phyloP scores from a whole-genome alignment of 192 early-diverging fungal species.

The Gigaspora rosea region DNA sequence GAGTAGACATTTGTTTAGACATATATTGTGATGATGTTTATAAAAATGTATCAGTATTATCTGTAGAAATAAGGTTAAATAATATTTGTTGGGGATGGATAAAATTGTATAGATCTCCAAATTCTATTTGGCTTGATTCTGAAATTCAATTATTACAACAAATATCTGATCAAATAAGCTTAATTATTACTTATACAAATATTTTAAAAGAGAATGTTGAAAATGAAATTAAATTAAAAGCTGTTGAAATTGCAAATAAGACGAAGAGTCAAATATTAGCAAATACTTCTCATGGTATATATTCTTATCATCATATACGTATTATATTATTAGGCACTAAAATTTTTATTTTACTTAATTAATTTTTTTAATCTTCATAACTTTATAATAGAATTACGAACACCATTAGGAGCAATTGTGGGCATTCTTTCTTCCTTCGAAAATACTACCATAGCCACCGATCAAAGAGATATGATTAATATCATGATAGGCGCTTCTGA shows the following conservation, averaged over 20 bases:
- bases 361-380: too few relatives aligned
- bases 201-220: too few relatives aligned
- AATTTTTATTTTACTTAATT: neutral
- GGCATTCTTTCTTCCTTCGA: constrained; percentile 47
- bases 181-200: too few relatives aligned
- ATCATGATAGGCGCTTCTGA: constrained; percentile 48
- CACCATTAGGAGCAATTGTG: constrained; percentile 49
- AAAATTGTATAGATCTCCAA: neutral
- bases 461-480: constrained; percentile 49
- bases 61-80: too few relatives aligned
- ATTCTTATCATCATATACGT: constrained; percentile 41
- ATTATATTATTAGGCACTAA: neutral
- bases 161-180: too few relatives aligned
- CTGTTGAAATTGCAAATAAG: too few relatives aligned
- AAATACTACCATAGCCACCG: constrained; percentile 42
- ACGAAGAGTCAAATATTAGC: too few relatives aligned
- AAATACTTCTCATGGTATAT: constrained; percentile 45
- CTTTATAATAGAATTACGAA: constrained; percentile 35
- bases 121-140: constrained; percentile 35
- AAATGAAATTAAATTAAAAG: too few relatives aligned
- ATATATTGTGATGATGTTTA: too few relatives aligned
- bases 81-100: constrained; percentile 32
- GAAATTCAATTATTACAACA: constrained; percentile 45
- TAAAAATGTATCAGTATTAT: too few relatives aligned
- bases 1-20: too few relatives aligned